Percentiles rank a stretch among this genome's conserved stretches.
These are phyloP conservation scores for Rhodotorula graminis DNA, from an alignment of 768 basidiomycete genomes.

Conservation along the genomic window DNA sequence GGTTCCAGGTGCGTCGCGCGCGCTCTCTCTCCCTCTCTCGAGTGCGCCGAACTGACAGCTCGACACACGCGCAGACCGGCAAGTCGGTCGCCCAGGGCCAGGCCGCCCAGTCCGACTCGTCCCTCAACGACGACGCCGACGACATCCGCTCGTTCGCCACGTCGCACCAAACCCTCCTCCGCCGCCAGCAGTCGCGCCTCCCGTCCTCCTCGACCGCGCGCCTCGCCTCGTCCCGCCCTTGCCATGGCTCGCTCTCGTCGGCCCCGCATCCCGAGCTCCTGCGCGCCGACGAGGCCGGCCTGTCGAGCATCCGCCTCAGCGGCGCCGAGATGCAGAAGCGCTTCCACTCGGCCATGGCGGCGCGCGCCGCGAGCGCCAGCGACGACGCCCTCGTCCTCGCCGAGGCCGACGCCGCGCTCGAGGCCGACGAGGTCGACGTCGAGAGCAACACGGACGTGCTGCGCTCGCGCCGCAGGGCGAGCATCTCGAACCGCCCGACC, in stretches of 20 bases:
- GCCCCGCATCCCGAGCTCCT: slow-evolving; percentile 19
- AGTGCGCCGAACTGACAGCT: too few species aligned
- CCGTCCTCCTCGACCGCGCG: not conserved
- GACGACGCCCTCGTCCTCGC: slow-evolving; percentile 20
- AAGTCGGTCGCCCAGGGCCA: slow-evolving; percentile 14
- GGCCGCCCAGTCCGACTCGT: slow-evolving; percentile 22
- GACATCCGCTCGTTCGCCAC: slow-evolving; percentile 19
- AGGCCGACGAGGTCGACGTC: slow-evolving; percentile 34
- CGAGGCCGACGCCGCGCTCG: not conserved
- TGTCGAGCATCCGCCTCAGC: slow-evolving; percentile 21
- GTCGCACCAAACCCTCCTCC: slow-evolving; percentile 8
- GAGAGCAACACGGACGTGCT: slow-evolving; percentile 10
- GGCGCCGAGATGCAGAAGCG: slow-evolving; percentile 29
- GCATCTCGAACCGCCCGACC: slow-evolving; percentile 12
- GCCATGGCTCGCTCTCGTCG: slow-evolving; percentile 16
- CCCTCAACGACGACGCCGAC: slow-evolving; percentile 30
- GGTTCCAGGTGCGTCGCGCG: slow-evolving; percentile 30
- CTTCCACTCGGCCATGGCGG: slow-evolving; percentile 30
- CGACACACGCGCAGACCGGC: not conserved
- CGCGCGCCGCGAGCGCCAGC: not conserved
- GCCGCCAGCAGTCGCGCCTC: not conserved
- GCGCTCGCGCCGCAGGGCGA: slow-evolving; percentile 16
- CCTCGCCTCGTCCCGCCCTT: not conserved
- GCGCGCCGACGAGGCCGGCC: slow-evolving; percentile 28
- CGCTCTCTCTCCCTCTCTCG: not conserved